Base-by-base conservation (phyloP, 495 filamentous ascomycete genomes). In the Cladorrhinum samala region DNA sequence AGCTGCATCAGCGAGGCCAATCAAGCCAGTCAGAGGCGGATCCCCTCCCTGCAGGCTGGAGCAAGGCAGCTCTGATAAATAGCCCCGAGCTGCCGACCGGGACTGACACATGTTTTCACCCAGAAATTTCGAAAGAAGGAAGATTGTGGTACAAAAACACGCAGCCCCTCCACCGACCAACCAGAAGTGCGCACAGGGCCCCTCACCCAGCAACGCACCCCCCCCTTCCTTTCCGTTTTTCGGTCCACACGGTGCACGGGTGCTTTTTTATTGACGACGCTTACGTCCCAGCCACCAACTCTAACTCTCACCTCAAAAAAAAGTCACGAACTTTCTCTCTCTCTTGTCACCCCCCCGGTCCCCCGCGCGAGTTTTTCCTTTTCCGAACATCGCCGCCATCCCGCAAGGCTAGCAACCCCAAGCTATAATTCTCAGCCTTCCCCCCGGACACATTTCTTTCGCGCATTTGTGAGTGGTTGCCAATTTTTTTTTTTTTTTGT, bases 41-140 rank as follows among this genome's bases (percentile, higher is more conserved):
- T 54, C 62, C 65, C 60, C 52, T 37, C 53, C 19, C 43, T 45
- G 44, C 48, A 46, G 53, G 25, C 51, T 58, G 54, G 53, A 59
- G 42, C 52, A 36, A 47, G 60, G 49, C 57, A 59, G 55, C 60
- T 62, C 49, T 68, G 57, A 70, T 70, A 70, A 70, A 70, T 70
- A 70, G 65, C 63, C 61, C 62, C 59, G 57, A 50, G 57, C 65
- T 66, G 58, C 67, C 67, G 63, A 66, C 65, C 58, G 65, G 53
- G 65, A 63, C 65, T 60, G 63, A 68, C 61, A 63, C 61, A 59
- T 59, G 61, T 69, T 66, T 64, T 68, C 56, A 62, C 65, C 56
- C 59, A 60, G 58, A 66, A 55, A 52, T 64, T 62, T 61, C 53
- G 54, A 59, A 62, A 56, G 43, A 48, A 56, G 54, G 43, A 48